Evolutionary conservation across 306 rosid species (phyloP), one percentile per base, ranked within the genome.

Genomic region (Glycyrrhiza uralensis): DNA sequence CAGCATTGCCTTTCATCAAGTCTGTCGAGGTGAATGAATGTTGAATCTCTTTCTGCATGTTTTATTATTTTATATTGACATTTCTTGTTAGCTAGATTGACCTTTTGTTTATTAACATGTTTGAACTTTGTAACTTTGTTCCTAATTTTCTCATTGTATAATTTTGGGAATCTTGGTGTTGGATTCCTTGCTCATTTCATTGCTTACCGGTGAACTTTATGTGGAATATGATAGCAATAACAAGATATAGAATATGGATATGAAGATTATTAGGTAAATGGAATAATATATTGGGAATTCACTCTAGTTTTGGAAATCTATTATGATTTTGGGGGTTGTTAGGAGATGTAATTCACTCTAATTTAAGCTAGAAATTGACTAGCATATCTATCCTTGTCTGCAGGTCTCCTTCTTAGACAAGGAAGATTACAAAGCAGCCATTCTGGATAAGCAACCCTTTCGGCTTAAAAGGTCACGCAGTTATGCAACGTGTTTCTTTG

Each of bases 11-110:
- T 12, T 94, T 91, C 86, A 65, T 94, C 58, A 76, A 85, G 81
- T 94, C 91, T 74, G 88, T 94, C 6, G 96, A 94, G 97, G 98
- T 94, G 83, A 88, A 72, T 63, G 22, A 32, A 33, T 32, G 46
- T 45, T 69, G 62, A 75, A 6, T 61, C 63, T 71, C 72, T 68
- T 72, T 73, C 57, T 69, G 49, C 78, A 26, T 44, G 33, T 59
- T 69, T 57, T 65, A 58, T 78, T 64, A 46, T 24, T 28, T 38
- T 66, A 28, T 29, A 38, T 15, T 39, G 4, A 6, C 70, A 54
- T 49, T 66, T 71, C 38, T 49, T 0, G 60, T 44, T 32, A 23
- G 41, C 19, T 68, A 38, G 30, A 24, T 24, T 24, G 68, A 10
- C 73, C 47, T 47, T 29, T 50, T 49, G 32, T 63, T 20, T 51